phyloP scores from a whole-genome alignment of 305 asterid genomes.

The Fraxinus albicans region DNA sequence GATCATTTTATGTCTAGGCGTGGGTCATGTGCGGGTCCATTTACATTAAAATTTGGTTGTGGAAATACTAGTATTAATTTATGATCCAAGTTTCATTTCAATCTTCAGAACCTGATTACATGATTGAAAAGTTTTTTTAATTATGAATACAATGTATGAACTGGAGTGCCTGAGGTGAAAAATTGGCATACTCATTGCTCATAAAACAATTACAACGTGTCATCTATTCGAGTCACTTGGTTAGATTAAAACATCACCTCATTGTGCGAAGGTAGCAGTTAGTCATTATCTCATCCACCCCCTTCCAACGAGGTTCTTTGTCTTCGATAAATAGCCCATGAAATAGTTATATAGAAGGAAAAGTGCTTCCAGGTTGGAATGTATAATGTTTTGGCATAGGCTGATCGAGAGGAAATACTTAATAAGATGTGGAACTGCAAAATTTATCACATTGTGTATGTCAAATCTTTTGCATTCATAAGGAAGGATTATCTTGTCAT shows the following conservation, averaged over 20 bases:
- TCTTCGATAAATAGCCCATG: background rate
- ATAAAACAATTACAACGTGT: background rate
- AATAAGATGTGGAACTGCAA: background rate
- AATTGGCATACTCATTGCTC: background rate
- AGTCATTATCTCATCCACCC: background rate
- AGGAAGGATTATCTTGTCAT: background rate
- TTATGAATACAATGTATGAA: background rate
- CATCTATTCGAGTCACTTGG: background rate
- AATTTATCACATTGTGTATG: background rate
- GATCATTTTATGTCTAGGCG: background rate
- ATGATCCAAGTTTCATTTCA: background rate
- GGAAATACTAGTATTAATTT: background rate
- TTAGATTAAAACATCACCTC: background rate
- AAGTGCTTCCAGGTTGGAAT: background rate
- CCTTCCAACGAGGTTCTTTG: background rate
- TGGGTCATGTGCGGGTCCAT: background rate
- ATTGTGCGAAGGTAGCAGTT: background rate
- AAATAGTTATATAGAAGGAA: background rate
- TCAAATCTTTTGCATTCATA: background rate
- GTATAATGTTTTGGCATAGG: background rate
- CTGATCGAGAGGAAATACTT: background rate
- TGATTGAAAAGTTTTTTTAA: background rate
- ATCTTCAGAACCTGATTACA: background rate
- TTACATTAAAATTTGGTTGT: background rate
- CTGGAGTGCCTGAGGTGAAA: background rate